These are phyloP conservation scores for Blepharisma japonicum DNA, from an alignment of 73 alveolate species.

Conservation along the genomic window DNA sequence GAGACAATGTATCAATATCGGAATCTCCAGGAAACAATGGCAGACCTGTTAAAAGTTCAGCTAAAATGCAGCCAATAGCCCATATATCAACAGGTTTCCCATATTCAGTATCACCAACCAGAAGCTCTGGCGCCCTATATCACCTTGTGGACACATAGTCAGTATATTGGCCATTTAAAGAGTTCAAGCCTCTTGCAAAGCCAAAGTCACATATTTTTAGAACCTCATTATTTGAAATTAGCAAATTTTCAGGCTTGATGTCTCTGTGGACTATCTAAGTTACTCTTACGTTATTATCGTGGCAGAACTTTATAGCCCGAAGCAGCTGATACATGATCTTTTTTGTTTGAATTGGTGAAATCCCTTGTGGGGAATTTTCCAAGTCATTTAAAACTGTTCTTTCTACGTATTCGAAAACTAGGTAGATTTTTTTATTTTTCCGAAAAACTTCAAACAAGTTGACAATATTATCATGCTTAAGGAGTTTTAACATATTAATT, in stretches of 20 bases:
- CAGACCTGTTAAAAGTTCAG: conserved; percentile 4
- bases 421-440: conserved; percentile 72
- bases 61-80: background rate
- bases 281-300: conserved; percentile 44
- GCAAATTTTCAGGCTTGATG: conserved; percentile 14
- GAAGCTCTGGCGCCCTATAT: conserved; percentile 48
- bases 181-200: conserved; percentile 70
- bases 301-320: conserved; percentile 50
- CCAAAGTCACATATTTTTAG: conserved; percentile 76
- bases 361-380: conserved; percentile 82
- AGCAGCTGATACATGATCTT: conserved; percentile 41
- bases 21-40: conserved; percentile 19
- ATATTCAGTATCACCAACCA: conserved; percentile 27
- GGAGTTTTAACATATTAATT: conserved; percentile 65
- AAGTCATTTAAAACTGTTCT: conserved; percentile 78
- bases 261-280: conserved; percentile 2
- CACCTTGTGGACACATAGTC: conserved; percentile 57
- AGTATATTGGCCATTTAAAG: conserved; percentile 42
- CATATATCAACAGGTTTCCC: conserved; percentile 4
- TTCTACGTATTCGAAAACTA: conserved; percentile 91
- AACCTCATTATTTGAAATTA: conserved; percentile 11
- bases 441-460: conserved; percentile 76
- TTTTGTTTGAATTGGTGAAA: conserved; percentile 39
- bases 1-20: background rate
- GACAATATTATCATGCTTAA: conserved; percentile 74